Evolutionary conservation across 1,284 basidiomycete species (phyloP), one percentile per base, ranked within the genome.

Genomic region (Phlebopus sp.): DNA sequence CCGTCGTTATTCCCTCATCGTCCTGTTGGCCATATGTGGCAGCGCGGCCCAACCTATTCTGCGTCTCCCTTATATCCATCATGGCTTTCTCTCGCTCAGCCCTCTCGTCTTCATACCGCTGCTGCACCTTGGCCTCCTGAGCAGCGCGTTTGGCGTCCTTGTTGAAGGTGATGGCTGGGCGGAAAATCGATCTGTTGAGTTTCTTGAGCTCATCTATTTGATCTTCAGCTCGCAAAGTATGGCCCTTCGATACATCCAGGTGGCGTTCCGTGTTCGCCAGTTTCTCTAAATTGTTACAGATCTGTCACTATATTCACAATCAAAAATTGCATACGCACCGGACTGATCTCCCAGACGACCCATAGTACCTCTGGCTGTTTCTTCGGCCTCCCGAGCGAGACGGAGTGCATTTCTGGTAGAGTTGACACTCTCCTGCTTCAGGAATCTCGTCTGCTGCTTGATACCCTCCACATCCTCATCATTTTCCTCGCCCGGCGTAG

Each of bases 381-480:
- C 97, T 69, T 98, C 96, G 1, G 96, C 93, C 69, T 99, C 93
- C 13, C 90, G 78, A 18, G 95, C 96, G 64, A 98, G 78, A 42
- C 93, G 81, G 42, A 99, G 77, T 3, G 96, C 95, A 69, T 99
- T 98, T 58, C 95, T 77, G 1, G 94, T 92, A 19, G 89, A 90
- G 50, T 85, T 86, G 41, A 97, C 86, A 64, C 84, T 89, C 60
- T 99, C 96, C 69, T 97, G 93, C 73, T 99, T 99, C 55, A 92
- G 72, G 62, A 82, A 91, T 46, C 87, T 80, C 57, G 92, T 93
- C 71, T 95, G 86, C 64, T 92, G 84, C 73, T 97, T 98, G 73
- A 99, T 96, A 13, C 88, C 93, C 70, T 99, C 96, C 5, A 97
- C 78, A 63, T 98, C 96, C 58, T 98, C 95, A 21, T 98, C 95